Conservation (phyloP, 2,329 filamentous ascomycete species). For the Ceratocystis diversiconidia region DNA sequence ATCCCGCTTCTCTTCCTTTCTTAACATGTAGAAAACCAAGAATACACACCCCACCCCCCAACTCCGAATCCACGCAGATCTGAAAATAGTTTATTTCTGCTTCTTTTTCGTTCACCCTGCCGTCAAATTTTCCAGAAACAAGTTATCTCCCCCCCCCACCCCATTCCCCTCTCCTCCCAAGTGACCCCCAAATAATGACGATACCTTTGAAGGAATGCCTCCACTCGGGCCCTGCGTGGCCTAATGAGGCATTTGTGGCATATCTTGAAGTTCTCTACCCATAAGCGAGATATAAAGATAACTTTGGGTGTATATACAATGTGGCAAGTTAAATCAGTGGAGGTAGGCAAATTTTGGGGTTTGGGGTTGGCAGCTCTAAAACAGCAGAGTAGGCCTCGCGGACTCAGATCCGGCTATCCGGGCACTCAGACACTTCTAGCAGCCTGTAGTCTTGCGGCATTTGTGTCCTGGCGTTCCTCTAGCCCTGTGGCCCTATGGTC, state of each 20-base stretch:
- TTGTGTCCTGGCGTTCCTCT: no score
- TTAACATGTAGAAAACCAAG: not conserved
- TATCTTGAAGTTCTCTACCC: not conserved
- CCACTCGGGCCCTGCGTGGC: not conserved
- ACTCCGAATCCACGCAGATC: not conserved
- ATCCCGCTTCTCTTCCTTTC: not conserved
- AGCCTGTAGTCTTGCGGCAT: not conserved
- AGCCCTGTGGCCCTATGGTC: no score
- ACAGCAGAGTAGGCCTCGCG: not conserved
- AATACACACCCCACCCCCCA: not conserved
- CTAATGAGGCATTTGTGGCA: constrained; percentile 1
- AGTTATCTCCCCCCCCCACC: not conserved
- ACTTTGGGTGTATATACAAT: not conserved
- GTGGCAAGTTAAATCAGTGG: not conserved
- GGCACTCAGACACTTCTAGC: not conserved
- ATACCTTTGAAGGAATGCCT: not conserved
- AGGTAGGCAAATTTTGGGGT: not conserved
- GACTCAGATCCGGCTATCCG: not conserved
- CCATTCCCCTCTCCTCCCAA: not conserved
- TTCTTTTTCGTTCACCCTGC: not conserved
- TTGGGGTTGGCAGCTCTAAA: not conserved
- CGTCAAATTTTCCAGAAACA: not conserved
- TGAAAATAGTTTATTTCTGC: not conserved
- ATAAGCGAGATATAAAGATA: not conserved
- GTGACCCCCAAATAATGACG: constrained; percentile 3